Conservation (phyloP, 345 rosid species). For the Gynandropsis gynandra region DNA sequence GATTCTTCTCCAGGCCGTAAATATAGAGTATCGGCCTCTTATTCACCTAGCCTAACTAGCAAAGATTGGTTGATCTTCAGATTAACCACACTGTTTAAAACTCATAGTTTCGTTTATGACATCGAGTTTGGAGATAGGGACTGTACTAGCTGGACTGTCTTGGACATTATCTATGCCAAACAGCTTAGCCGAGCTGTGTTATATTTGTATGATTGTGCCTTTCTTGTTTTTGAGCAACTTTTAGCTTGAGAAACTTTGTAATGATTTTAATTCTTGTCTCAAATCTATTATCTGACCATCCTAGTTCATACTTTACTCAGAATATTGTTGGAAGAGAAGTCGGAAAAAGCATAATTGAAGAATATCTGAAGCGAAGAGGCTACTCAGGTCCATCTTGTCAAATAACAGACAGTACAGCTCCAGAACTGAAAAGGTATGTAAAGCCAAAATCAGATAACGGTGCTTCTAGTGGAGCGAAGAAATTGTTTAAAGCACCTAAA, state of each 20-base stretch:
- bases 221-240: slow-evolving; percentile 2
- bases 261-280: too few species aligned
- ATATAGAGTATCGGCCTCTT: too few species aligned
- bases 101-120: background rate
- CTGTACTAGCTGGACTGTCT: slow-evolving; percentile 16
- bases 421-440: slow-evolving; percentile 62
- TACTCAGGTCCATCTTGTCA: slow-evolving; percentile 35
- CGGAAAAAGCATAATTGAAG: slow-evolving; percentile 62
- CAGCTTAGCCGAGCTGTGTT: slow-evolving; percentile 8
- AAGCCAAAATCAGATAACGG: slow-evolving; percentile 54
- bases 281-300: slow-evolving; percentile 13
- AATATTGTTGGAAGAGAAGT: slow-evolving; percentile 74
- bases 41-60: too few species aligned
- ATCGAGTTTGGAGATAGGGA: too few species aligned
- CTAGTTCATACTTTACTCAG: slow-evolving; percentile 31
- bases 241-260: too few species aligned
- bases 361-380: slow-evolving; percentile 69
- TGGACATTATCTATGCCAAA: slow-evolving; percentile 3
- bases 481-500: slow-evolving; percentile 40
- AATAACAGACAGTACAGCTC: slow-evolving; percentile 31
- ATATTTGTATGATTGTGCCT: background rate
- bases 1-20: too few species aligned
- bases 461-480: slow-evolving; percentile 41
- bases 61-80: too few species aligned
- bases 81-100: background rate